Evolutionary conservation across 805 yeast species (phyloP).

Genomic region (Lipomyces sp.): DNA sequence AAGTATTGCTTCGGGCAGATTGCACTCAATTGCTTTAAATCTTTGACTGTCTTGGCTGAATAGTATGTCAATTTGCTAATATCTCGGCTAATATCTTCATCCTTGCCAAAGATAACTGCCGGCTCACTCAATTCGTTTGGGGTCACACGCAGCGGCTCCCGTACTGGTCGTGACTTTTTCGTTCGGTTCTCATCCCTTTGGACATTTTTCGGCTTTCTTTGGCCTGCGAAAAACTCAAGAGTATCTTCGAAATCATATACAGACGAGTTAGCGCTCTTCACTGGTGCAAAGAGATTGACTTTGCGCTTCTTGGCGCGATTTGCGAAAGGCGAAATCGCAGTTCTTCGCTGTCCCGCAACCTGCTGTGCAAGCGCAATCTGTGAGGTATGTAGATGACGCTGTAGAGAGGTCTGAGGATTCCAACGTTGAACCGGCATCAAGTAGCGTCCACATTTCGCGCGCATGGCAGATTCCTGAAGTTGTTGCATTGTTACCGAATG

Average conservation of each 20-base stretch:
- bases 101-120: conserved; percentile 4
- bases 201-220: background rate
- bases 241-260: conserved; percentile 29
- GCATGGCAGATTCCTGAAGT: background rate
- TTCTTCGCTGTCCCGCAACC: background rate
- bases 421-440: background rate
- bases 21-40: conserved; percentile 11
- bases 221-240: background rate
- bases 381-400: background rate
- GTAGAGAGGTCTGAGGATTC: background rate
- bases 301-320: conserved; percentile 15
- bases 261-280: conserved; percentile 18
- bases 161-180: background rate
- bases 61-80: conserved; percentile 15
- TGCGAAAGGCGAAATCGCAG: background rate
- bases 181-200: conserved; percentile 5
- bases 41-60: background rate
- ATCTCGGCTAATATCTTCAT: background rate
- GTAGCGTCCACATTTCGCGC: background rate
- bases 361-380: background rate
- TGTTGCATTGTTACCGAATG: background rate
- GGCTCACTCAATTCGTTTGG: background rate
- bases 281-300: conserved; percentile 23
- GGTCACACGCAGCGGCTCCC: conserved; percentile 8
- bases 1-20: conserved; percentile 21